phyloP scores from a whole-genome alignment of 768 basidiomycete species.

The Trametes cinnabarina region DNA sequence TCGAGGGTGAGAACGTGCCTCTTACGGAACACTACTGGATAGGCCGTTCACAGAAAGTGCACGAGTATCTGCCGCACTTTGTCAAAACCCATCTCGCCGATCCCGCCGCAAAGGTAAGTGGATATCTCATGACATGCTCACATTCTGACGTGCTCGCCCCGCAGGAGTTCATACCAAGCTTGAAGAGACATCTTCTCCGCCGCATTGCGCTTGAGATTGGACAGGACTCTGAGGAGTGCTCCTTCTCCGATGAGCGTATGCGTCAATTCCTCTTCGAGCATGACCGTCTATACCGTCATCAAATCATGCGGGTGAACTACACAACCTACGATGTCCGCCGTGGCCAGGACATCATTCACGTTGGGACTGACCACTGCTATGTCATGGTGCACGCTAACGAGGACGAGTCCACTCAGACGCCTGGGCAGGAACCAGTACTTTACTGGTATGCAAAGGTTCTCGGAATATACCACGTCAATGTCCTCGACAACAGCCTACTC shows the following conservation, averaged over 20 bases:
- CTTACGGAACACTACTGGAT: not conserved
- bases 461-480: conserved; percentile 30
- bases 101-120: not conserved
- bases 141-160: not conserved
- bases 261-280: not conserved
- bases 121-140: not conserved
- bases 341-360: conserved; percentile 42
- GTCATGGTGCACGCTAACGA: conserved; percentile 28
- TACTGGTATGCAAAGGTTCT: conserved; percentile 32
- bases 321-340: conserved; percentile 43
- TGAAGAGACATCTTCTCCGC: not conserved
- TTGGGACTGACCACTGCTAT: conserved; percentile 31
- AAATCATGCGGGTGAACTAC: conserved; percentile 35
- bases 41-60: not conserved
- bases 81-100: not conserved
- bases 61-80: not conserved
- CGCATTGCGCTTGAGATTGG: not conserved
- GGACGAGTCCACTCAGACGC: not conserved
- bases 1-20: not conserved
- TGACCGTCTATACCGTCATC: conserved; percentile 32
- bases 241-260: not conserved
- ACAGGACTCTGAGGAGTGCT: not conserved
- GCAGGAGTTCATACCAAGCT: not conserved
- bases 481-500: conserved; percentile 22
- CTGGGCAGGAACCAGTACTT: conserved; percentile 5